Base-by-base conservation (phyloP, 2,329 filamentous ascomycete genomes). In the Fusarium sp. region DNA sequence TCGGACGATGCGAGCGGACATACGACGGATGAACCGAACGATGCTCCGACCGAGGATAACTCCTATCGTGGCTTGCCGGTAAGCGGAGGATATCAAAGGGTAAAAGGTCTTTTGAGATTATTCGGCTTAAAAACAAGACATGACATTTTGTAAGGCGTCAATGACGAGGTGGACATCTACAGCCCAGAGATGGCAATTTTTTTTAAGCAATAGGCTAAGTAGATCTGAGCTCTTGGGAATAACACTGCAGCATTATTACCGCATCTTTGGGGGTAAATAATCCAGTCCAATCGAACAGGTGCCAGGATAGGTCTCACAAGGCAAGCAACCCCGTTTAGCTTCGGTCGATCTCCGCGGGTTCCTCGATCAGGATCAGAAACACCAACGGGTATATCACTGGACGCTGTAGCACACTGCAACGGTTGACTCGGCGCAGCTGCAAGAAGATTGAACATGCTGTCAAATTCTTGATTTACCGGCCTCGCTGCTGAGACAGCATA, bases 1-100 rank as follows among this genome's bases (percentile, higher is more conserved):
- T 71, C 70, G 70, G 72, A 65, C 70, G 6, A 72, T 56, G 57
- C 23, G 37, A n/a, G 37, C 73, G 76, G 69, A 78, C 66, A 75
- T 78, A 76, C 71, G 73, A 78, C 61, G 54, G 25, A 48, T 56
- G 27, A 30, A 59, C 71, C 66, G 71, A 50, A 72, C 63, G 41
- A 5, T 39, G 1, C 39, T 72, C 76, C 71, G 74, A 77, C 66
- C 72, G 72, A 74, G 72, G 72, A 59, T 74, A 50, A 59, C 52
- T 16, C 9, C 37, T 20, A 16, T 50, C 27, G 54, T 18, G 18
- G 35, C 30, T 27, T 25, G 16, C 43, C 71, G 68, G 68, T 60
- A 62, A 74, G n/a, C 20, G 16, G 43, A 56, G 71, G 68, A 9
- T 69, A 66, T 23, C 50, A 32, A 37, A 37, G 34, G 68, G 71